Percentiles rank a stretch among this genome's conserved stretches.
phyloP scores from a whole-genome alignment of 805 yeast species.

The Kluyveromyces nonfermentans region DNA sequence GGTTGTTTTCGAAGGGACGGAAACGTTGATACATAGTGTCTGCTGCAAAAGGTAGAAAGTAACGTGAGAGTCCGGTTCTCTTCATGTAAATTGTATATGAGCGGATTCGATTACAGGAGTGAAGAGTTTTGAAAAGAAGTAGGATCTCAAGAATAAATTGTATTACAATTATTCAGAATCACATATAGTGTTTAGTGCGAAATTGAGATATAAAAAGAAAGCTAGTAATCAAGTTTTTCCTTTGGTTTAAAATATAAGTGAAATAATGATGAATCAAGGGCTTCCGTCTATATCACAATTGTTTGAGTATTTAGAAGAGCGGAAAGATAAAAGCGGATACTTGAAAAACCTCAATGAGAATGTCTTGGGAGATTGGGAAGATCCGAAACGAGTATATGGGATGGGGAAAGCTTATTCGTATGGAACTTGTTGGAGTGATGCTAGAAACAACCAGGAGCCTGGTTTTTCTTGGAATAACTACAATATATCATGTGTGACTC shows the following conservation, averaged over 20 bases:
- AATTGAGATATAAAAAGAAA: too few species aligned
- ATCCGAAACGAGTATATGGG: too few species aligned
- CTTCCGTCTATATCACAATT: constrained; percentile 1
- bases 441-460: too few species aligned
- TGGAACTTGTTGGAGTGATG: too few species aligned
- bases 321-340: background rate
- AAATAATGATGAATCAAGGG: background rate
- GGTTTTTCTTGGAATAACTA: too few species aligned
- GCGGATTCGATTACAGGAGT: background rate
- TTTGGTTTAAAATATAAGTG: background rate
- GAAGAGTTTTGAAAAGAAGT: background rate
- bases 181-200: too few species aligned
- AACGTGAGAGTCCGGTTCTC: background rate
- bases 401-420: too few species aligned
- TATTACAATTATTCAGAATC: too few species aligned
- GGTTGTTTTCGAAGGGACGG: too few species aligned
- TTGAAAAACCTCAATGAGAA: too few species aligned
- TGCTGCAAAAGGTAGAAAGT: background rate
- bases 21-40: background rate
- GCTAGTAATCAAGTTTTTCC: background rate
- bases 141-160: background rate
- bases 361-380: too few species aligned
- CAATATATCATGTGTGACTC: too few species aligned
- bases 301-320: background rate
- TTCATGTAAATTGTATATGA: background rate